Percentiles rank a stretch among this genome's conserved stretches.
These are phyloP conservation scores for Nicotiana attenuata DNA, from an alignment of 257 asterid species.

Conservation along the genomic window DNA sequence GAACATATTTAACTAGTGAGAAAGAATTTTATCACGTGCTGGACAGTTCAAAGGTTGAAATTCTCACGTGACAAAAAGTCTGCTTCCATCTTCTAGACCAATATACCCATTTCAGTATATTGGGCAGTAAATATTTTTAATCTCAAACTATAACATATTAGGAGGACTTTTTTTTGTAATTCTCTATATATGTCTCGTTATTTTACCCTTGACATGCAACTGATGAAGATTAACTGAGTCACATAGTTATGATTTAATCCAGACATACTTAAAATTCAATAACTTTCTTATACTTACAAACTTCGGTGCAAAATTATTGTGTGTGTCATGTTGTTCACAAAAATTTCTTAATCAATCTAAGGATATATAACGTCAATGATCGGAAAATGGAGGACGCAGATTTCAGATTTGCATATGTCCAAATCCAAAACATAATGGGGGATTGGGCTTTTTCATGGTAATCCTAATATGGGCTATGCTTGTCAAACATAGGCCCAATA, in stretches of 20 bases:
- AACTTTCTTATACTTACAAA: not conserved
- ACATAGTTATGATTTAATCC: not conserved
- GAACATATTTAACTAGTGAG: not conserved
- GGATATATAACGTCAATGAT: not conserved
- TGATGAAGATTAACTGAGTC: no score
- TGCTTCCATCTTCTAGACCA: not conserved
- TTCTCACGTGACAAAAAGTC: not conserved
- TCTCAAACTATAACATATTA: no score
- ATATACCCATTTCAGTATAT: not conserved
- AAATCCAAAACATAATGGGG: no score
- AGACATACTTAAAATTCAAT: not conserved
- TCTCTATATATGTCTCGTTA: no score
- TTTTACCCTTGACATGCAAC: no score
- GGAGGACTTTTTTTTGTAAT: no score
- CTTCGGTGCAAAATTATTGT: not conserved
- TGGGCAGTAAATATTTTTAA: not conserved
- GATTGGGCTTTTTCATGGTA: not conserved
- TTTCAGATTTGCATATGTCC: no score
- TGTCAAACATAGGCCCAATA: not conserved
- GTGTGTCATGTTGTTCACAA: not conserved
- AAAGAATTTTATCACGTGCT: not conserved
- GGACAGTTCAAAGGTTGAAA: constrained; percentile 6
- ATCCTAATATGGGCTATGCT: not conserved
- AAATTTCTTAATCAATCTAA: not conserved
- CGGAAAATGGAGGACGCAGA: not conserved